These are phyloP conservation scores for Fusarium sacchari DNA, from an alignment of 2,329 filamentous ascomycete genomes.

Conservation along the genomic window DNA sequence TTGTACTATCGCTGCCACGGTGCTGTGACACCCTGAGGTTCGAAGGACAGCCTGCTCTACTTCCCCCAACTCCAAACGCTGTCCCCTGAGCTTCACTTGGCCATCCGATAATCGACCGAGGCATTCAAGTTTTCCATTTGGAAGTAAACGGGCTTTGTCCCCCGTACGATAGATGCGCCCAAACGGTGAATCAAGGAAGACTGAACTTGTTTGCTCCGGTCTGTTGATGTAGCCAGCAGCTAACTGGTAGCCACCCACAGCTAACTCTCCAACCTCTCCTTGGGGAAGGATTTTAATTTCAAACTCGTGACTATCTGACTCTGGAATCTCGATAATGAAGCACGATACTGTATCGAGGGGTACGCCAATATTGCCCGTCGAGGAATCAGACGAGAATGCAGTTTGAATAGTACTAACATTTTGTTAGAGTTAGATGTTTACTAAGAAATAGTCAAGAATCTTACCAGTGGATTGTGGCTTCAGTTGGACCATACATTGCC, in stretches of 20 bases:
- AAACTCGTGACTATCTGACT: constrained; percentile 23
- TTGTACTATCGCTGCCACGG: constrained; percentile 72
- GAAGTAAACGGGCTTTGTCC: constrained; percentile 77
- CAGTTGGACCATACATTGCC: constrained; percentile 95
- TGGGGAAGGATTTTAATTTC: constrained; percentile 66
- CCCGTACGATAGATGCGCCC: constrained; percentile 85
- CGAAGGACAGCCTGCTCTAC: constrained; percentile 76
- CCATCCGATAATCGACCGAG: constrained; percentile 81
- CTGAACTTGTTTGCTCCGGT: constrained; percentile 75
- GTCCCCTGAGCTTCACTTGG: constrained; percentile 88
- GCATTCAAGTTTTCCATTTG: constrained; percentile 80
- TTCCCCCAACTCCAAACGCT: constrained; percentile 83
- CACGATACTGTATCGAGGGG: constrained; percentile 85
- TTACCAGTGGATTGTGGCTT: constrained; percentile 87
- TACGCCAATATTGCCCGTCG: constrained; percentile 76
- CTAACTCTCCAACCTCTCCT: constrained; percentile 81
- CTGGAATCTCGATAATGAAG: constrained; percentile 69
- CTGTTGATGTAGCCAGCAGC: constrained; percentile 86
- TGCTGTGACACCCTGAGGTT: constrained; percentile 69
- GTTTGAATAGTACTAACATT: constrained; percentile 72
- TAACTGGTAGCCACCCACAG: constrained; percentile 81
- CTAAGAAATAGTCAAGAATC: constrained; percentile 14
- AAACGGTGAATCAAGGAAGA: constrained; percentile 75
- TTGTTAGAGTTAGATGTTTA: not conserved
- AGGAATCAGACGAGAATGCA: constrained; percentile 64